Evolutionary conservation across 2,329 filamentous ascomycete genomes (phyloP).

Genomic region (Microdochium trichocladiopsis): DNA sequence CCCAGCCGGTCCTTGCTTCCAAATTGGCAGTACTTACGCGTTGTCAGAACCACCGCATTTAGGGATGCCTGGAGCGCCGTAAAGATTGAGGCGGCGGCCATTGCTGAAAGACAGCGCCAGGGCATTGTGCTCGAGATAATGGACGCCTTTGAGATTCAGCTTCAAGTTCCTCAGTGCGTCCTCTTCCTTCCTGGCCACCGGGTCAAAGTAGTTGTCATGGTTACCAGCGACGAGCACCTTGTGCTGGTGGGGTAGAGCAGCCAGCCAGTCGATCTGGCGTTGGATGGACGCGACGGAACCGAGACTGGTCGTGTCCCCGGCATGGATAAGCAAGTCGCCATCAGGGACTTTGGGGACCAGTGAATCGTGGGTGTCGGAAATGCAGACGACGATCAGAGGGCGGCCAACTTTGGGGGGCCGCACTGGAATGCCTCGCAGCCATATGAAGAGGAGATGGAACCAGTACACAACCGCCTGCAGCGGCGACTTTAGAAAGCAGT

Average conservation of each 20-base stretch:
- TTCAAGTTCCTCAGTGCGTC: constrained; percentile 44
- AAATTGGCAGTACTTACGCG: constrained; percentile 45
- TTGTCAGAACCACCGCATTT: constrained; percentile 63
- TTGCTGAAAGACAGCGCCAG: constrained; percentile 56
- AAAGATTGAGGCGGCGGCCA: constrained; percentile 59
- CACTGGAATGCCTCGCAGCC: constrained; percentile 61
- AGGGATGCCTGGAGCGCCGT: constrained; percentile 77
- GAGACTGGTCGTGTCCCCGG: constrained; percentile 73
- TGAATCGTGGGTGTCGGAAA: constrained; percentile 80
- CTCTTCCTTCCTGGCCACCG: constrained; percentile 46
- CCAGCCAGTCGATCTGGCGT: constrained; percentile 77
- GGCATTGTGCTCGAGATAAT: constrained; percentile 68
- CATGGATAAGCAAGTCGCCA: constrained; percentile 84
- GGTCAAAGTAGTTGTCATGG: constrained; percentile 82
- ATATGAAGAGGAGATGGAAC: constrained; percentile 57
- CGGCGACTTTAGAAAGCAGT: constrained; percentile 62
- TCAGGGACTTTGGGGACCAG: constrained; percentile 54
- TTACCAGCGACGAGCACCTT: constrained; percentile 84
- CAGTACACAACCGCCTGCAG: constrained; percentile 55
- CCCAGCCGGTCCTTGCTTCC: too few species aligned
- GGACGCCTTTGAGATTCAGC: constrained; percentile 60
- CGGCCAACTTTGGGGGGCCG: constrained; percentile 44
- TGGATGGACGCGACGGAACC: constrained; percentile 72
- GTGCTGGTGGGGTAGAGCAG: constrained; percentile 63
- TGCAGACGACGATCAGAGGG: constrained; percentile 71